A percentile compares a stretch with the other conserved stretches of the same genome.
Conservation (phyloP, 352 stramenopile genomes). For the Phytophthora nicotianae region DNA sequence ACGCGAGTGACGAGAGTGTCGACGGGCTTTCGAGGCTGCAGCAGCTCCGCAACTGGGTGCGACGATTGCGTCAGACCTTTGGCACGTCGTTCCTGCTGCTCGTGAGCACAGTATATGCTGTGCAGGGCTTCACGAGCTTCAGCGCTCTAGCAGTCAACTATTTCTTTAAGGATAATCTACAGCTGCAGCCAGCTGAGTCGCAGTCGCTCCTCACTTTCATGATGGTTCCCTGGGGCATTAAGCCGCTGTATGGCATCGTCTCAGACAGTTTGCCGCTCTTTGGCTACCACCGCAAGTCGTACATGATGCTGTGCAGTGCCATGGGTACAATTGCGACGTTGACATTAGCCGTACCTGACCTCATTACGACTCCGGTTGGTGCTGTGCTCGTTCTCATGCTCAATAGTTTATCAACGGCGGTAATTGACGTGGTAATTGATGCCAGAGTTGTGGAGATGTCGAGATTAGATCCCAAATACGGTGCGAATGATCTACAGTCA, state of each 20-base stretch:
- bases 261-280: slow-evolving; percentile 95
- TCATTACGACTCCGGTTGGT: slow-evolving; percentile 59
- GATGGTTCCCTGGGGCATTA: slow-evolving; percentile 96
- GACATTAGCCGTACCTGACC: slow-evolving; percentile 53
- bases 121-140: slow-evolving; percentile 94
- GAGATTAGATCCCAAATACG: slow-evolving; percentile 78
- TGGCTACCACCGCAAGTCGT: slow-evolving; percentile 94
- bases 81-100: slow-evolving; percentile 73
- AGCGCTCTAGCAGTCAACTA: slow-evolving; percentile 94
- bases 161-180: slow-evolving; percentile 97
- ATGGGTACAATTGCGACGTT: slow-evolving; percentile 66
- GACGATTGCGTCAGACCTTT: slow-evolving; percentile 64
- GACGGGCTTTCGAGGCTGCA: slow-evolving; percentile 35
- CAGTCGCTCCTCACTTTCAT: slow-evolving; percentile 94
- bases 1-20: slow-evolving; percentile 26
- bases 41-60: slow-evolving; percentile 58
- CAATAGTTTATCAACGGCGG: slow-evolving; percentile 88
- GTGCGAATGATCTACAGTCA: slow-evolving; percentile 93
- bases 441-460: slow-evolving; percentile 96
- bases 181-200: slow-evolving; percentile 93
- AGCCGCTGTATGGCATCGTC: slow-evolving; percentile 96
- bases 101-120: slow-evolving; percentile 91
- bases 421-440: slow-evolving; percentile 97
- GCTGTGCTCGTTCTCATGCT: slow-evolving; percentile 74
- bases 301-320: slow-evolving; percentile 92